Conservation (phyloP, 1,284 basidiomycete species). For the Heterobasidion occidentale region DNA sequence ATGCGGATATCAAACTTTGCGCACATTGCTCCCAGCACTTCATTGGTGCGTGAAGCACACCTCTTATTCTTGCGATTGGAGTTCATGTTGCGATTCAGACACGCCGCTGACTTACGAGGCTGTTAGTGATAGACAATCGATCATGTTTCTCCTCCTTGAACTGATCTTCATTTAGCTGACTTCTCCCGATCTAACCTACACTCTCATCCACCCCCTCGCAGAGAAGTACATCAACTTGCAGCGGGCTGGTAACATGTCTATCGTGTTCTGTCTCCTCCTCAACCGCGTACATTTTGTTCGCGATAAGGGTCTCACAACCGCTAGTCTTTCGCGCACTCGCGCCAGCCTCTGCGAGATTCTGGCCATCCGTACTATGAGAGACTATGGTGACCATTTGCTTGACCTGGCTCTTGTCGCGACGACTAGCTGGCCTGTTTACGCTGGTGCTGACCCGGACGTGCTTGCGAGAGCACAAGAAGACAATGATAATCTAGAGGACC, state of each 20-base stretch:
- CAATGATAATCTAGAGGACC: slow-evolving; percentile 65
- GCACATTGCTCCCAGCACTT: slow-evolving; percentile 42
- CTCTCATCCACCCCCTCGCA: slow-evolving; percentile 67
- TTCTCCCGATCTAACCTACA: slow-evolving; percentile 82
- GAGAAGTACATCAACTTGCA: slow-evolving; percentile 68
- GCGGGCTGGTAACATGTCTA: slow-evolving; percentile 56
- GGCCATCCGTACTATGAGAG: slow-evolving; percentile 74
- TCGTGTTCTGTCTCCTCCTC: slow-evolving; percentile 85
- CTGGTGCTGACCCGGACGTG: slow-evolving; percentile 65
- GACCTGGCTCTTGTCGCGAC: slow-evolving; percentile 76
- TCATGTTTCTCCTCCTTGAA: not conserved
- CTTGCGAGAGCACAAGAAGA: slow-evolving; percentile 61
- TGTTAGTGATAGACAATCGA: slow-evolving; percentile 25
- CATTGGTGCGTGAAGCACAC: slow-evolving; percentile 37
- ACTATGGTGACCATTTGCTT: slow-evolving; percentile 70
- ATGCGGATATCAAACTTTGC: not conserved
- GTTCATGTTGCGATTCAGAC: slow-evolving; percentile 33
- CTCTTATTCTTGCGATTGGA: not conserved
- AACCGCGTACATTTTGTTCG: slow-evolving; percentile 84
- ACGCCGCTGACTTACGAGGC: slow-evolving; percentile 71
- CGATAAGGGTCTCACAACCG: slow-evolving; percentile 59
- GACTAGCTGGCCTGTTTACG: slow-evolving; percentile 83
- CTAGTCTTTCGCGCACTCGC: slow-evolving; percentile 66
- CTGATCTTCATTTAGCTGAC: slow-evolving; percentile 40
- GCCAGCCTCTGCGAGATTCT: slow-evolving; percentile 86